Conservation (phyloP, 2,329 filamentous ascomycete species). For the Colletotrichum magnum region DNA sequence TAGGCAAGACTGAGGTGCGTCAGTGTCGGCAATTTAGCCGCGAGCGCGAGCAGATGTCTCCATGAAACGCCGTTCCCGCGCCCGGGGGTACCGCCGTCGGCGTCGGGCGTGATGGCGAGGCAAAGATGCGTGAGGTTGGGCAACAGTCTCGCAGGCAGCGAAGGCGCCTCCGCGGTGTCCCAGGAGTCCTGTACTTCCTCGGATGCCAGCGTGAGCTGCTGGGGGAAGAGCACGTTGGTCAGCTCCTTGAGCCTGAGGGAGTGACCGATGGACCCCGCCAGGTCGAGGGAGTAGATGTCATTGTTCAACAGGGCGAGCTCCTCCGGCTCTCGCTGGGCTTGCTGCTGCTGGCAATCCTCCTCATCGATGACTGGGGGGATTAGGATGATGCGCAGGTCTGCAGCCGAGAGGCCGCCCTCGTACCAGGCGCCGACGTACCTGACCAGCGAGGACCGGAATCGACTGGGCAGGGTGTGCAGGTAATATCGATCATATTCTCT, state of each 20-base stretch:
- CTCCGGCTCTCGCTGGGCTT: slow-evolving; percentile 44
- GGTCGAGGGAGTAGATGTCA: slow-evolving; percentile 66
- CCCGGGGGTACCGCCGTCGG: slow-evolving; percentile 36
- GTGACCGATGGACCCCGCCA: slow-evolving; percentile 66
- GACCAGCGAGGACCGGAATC: slow-evolving; percentile 66
- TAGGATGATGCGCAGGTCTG: slow-evolving; percentile 66
- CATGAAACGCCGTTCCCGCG: slow-evolving; percentile 62
- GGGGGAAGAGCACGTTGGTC: slow-evolving; percentile 64
- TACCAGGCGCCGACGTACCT: slow-evolving; percentile 62
- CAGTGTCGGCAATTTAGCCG: slow-evolving; percentile 65
- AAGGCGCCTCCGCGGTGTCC: slow-evolving; percentile 58
- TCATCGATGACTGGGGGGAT: slow-evolving; percentile 50
- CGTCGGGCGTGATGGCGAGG: slow-evolving; percentile 62
- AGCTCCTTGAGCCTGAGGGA: slow-evolving; percentile 68
- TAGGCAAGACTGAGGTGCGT: slow-evolving; percentile 74
- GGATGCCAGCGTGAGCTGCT: slow-evolving; percentile 39
- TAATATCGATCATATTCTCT: slow-evolving; percentile 70
- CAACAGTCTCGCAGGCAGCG: slow-evolving; percentile 55
- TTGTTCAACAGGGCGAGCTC: slow-evolving; percentile 54
- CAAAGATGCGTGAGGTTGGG: slow-evolving; percentile 74
- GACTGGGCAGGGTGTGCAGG: slow-evolving; percentile 68
- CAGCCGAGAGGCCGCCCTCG: slow-evolving; percentile 61
- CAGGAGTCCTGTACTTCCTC: slow-evolving; percentile 65
- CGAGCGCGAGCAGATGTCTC: slow-evolving; percentile 70
- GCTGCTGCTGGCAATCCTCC: slow-evolving; percentile 32